phyloP scores from a whole-genome alignment of 257 asterid genomes.

The Capsicum baccatum region DNA sequence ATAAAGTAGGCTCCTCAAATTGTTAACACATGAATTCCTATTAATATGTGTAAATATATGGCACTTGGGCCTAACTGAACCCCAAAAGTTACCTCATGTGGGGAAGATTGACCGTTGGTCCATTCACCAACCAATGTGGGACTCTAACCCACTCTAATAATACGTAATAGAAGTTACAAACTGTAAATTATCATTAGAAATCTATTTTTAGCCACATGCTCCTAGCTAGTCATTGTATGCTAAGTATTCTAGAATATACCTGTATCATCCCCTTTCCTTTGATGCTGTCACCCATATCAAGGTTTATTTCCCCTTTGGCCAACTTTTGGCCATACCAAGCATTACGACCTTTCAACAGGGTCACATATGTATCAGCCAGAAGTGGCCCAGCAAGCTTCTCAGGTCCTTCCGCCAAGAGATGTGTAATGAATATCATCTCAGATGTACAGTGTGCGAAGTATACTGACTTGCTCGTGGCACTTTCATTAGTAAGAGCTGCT shows the following conservation, averaged over 20 bases:
- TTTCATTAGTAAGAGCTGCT: slow-evolving; percentile 92
- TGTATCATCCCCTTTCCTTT: slow-evolving; percentile 93
- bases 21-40: neutral
- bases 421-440: slow-evolving; percentile 89
- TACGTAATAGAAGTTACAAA: neutral
- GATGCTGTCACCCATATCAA: slow-evolving; percentile 88
- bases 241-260: slow-evolving; percentile 46
- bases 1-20: neutral
- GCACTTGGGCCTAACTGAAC: no score
- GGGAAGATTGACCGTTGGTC: no score
- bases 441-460: slow-evolving; percentile 95
- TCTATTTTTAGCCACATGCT: neutral
- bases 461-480: slow-evolving; percentile 92
- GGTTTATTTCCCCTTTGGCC: slow-evolving; percentile 78
- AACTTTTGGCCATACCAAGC: slow-evolving; percentile 94
- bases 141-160: neutral
- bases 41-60: no score
- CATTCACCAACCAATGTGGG: no score
- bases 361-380: slow-evolving; percentile 88
- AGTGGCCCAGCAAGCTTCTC: slow-evolving; percentile 94
- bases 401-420: slow-evolving; percentile 81
- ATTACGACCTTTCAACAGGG: slow-evolving; percentile 86
- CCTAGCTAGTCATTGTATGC: neutral
- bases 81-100: no score
- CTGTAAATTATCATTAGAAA: neutral